Evolutionary conservation across 2,329 filamentous ascomycete species (phyloP).

Genomic region (Tricladium varicosporioides): DNA sequence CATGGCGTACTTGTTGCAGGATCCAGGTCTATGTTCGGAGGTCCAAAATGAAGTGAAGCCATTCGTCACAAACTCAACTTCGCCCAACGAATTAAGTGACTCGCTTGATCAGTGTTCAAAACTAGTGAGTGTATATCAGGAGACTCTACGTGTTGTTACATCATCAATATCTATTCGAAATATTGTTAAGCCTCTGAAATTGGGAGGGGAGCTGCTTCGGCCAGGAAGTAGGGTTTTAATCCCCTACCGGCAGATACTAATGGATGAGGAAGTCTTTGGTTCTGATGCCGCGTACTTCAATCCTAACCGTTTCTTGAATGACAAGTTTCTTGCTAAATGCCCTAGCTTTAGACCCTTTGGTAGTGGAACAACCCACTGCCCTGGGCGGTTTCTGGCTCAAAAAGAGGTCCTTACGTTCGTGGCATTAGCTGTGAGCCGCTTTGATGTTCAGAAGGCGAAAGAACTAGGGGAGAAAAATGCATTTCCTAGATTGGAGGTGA

Average conservation of each 20-base stretch:
- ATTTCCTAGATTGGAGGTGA: not conserved
- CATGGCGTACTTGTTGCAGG: slow-evolving; percentile 1
- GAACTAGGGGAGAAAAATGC: not conserved
- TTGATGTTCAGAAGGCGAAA: not conserved
- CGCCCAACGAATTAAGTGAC: not conserved
- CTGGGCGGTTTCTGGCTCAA: slow-evolving; percentile 9
- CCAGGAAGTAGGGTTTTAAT: slow-evolving; percentile 5
- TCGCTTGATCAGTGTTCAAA: not conserved
- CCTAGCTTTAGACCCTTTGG: slow-evolving; percentile 10
- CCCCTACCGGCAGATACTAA: slow-evolving; percentile 10
- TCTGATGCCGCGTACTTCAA: slow-evolving; percentile 5
- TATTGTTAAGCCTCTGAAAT: not conserved
- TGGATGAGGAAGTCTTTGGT: slow-evolving; percentile 7
- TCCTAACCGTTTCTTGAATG: slow-evolving; percentile 1
- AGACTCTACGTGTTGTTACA: slow-evolving; percentile 1
- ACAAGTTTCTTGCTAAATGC: slow-evolving; percentile 2
- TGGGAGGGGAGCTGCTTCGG: slow-evolving; percentile 2
- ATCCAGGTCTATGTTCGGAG: not conserved
- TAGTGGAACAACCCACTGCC: slow-evolving; percentile 8
- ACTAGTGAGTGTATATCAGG: slow-evolving; percentile 7
- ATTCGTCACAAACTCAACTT: not conserved
- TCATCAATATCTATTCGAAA: slow-evolving; percentile 7
- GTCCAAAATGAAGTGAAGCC: not conserved
- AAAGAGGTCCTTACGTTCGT: slow-evolving; percentile 9
- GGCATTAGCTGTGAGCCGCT: slow-evolving; percentile 6